Percentiles rank a stretch among this genome's conserved stretches.
phyloP scores from a whole-genome alignment of 148 eudicot genomes.

The Mesembryanthemum crystallinum region DNA sequence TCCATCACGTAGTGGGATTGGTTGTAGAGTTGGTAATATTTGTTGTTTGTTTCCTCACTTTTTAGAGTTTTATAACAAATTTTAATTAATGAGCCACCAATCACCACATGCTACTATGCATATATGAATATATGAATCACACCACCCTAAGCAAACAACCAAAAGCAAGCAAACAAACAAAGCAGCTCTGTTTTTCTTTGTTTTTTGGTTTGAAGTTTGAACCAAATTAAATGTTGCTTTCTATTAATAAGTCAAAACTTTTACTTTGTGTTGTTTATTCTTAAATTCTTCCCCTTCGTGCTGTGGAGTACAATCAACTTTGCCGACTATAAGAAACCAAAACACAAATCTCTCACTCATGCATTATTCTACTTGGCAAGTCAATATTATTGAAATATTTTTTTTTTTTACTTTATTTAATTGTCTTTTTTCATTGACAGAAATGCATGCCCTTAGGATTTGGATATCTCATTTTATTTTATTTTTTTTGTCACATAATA shows the following conservation, averaged over 20 bases:
- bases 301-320: conserved; percentile 13
- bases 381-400: conserved; percentile 16
- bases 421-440: background rate
- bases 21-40: conserved; percentile 27
- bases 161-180: conserved; percentile 1
- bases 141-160: background rate
- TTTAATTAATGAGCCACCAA: background rate
- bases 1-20: conserved; percentile 6
- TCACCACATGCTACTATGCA: conserved; percentile 7
- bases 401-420: too few species aligned
- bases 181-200: conserved; percentile 7
- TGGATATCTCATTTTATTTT: background rate
- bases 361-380: background rate
- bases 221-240: background rate
- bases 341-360: background rate
- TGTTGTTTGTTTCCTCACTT: conserved; percentile 27
- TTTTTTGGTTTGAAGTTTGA: conserved; percentile 19
- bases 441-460: conserved; percentile 6
- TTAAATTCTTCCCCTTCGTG: background rate
- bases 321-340: conserved; percentile 14
- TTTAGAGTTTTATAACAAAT: conserved; percentile 5
- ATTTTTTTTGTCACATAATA: background rate
- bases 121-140: too few species aligned
- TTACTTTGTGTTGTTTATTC: background rate
- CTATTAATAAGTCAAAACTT: background rate